Base-by-base conservation (phyloP, 2,329 filamentous ascomycete genomes). In the Trichophyton equinum region DNA sequence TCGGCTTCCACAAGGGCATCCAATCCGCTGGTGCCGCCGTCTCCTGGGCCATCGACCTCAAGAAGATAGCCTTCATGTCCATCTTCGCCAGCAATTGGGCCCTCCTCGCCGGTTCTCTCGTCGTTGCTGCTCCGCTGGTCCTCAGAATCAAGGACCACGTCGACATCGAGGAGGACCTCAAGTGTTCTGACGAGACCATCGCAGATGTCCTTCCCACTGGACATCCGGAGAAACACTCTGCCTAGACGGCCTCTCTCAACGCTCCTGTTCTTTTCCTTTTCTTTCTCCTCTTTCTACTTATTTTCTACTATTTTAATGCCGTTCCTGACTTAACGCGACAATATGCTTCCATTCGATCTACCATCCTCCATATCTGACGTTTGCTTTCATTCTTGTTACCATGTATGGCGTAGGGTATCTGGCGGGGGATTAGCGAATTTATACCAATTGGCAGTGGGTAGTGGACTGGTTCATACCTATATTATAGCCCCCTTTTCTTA, bases 1-100 rank as follows among this genome's bases (percentile, higher is more conserved):
- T 90, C 47, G 91, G 89, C 64, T 91, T 88, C 78, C 94, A 94
- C 82, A 94, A 94, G 77, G 86, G 86, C 58, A 88, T 95, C 65
- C 90, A 95, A 74, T 92, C 88, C n/a, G 89, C 88, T 18, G 90
- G 89, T 67, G 85, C 86, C 2, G 90, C 88, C 62, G 82, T 74
- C 60, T 76, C 74, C 63, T 78, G 73, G 76, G 72, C 67, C 27
- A 73, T 94, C 60, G 88, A 94, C 69, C 79, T 79, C 27, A 61
- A 80, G 38, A 76, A 82, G 46, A 80, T 81, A 36, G 76, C 85
- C 0, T 95, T 82, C 75, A 84, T 87, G 77, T 81, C 79, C 65
- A 82, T 91, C 67, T 92, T 95, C 67, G 87, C 79, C 4, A 79
- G 79, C 47, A 85, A 84, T 75, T 96, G 91, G 91, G 89, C 78